These are phyloP conservation scores for Mycena vulgaris DNA, from an alignment of 768 basidiomycete genomes.

Conservation along the genomic window DNA sequence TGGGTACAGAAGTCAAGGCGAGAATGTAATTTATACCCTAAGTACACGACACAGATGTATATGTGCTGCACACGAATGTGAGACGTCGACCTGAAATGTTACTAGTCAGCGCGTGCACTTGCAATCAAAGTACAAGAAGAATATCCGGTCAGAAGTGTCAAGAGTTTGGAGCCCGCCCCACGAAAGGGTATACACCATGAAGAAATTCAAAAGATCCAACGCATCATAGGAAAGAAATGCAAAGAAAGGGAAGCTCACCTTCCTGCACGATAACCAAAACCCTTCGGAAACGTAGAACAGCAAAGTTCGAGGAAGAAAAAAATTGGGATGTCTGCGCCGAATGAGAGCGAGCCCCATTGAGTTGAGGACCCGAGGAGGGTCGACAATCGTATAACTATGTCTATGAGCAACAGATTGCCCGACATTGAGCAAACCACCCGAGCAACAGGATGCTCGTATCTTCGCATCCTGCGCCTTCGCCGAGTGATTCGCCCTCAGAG, in stretches of 20 bases:
- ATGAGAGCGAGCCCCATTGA: constrained; percentile 95
- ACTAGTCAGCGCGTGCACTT: background rate
- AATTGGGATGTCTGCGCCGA: constrained; percentile 68
- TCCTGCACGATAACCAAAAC: constrained; percentile 19
- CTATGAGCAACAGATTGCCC: constrained; percentile 84
- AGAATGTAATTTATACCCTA: constrained; percentile 49
- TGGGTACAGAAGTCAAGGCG: constrained; percentile 43
- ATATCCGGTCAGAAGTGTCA: constrained; percentile 70
- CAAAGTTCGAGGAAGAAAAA: constrained; percentile 71
- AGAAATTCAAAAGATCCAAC: constrained; percentile 86
- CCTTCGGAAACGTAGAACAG: constrained; percentile 57
- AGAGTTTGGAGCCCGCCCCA: constrained; percentile 79
- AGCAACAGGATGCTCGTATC: constrained; percentile 81
- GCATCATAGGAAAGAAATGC: constrained; percentile 64
- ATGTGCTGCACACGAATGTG: background rate
- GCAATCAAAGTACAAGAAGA: background rate
- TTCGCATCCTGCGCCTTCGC: constrained; percentile 71
- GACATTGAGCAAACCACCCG: constrained; percentile 55
- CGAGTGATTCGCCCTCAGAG: constrained; percentile 52
- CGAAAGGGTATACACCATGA: constrained; percentile 85
- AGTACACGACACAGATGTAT: background rate
- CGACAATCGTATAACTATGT: constrained; percentile 90
- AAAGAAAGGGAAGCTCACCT: constrained; percentile 38
- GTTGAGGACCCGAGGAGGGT: constrained; percentile 70
- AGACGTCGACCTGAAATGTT: constrained; percentile 7